A percentile compares a stretch with the other conserved stretches of the same genome.
phyloP scores from a whole-genome alignment of 2,329 filamentous ascomycete species.

The Cordyceps pruinosa region DNA sequence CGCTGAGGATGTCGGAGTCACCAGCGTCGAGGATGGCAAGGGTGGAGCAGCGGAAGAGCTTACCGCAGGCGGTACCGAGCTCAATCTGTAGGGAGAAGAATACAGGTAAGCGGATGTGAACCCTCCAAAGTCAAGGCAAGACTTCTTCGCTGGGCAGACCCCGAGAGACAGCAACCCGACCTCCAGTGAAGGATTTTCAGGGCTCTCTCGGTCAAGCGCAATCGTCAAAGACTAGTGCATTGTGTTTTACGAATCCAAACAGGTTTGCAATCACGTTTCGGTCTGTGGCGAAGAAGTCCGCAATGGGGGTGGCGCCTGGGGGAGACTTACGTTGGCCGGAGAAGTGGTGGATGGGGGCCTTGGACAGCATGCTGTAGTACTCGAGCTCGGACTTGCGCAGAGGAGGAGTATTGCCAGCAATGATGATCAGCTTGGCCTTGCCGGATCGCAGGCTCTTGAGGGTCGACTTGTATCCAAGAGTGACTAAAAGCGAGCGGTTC shows the following conservation, averaged over 20 bases:
- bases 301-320: slow-evolving; percentile 20
- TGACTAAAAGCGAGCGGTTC: slow-evolving; percentile 25
- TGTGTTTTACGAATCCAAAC: slow-evolving; percentile 13
- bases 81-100: slow-evolving; percentile 64
- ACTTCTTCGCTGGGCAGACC: slow-evolving; percentile 87
- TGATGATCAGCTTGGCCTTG: slow-evolving; percentile 98
- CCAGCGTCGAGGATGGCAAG: slow-evolving; percentile 96
- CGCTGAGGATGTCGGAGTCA: slow-evolving; percentile 94
- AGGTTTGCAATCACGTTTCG: slow-evolving; percentile 10
- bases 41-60: slow-evolving; percentile 96
- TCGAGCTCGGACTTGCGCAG: slow-evolving; percentile 97
- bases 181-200: not conserved
- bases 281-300: slow-evolving; percentile 19
- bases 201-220: slow-evolving; percentile 10
- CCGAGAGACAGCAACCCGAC: slow-evolving; percentile 26
- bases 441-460: slow-evolving; percentile 87
- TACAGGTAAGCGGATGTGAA: slow-evolving; percentile 53
- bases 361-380: slow-evolving; percentile 88
- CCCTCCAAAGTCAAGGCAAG: slow-evolving; percentile 80
- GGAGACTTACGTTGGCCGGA: slow-evolving; percentile 85
- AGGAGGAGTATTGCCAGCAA: slow-evolving; percentile 88
- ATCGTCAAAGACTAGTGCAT: slow-evolving; percentile 3
- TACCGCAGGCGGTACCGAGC: slow-evolving; percentile 95
- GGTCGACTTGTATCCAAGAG: slow-evolving; percentile 36
- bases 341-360: slow-evolving; percentile 97